These are phyloP conservation scores for Boeremia lycopersici DNA, from an alignment of 2,329 filamentous ascomycete species.

Conservation along the genomic window DNA sequence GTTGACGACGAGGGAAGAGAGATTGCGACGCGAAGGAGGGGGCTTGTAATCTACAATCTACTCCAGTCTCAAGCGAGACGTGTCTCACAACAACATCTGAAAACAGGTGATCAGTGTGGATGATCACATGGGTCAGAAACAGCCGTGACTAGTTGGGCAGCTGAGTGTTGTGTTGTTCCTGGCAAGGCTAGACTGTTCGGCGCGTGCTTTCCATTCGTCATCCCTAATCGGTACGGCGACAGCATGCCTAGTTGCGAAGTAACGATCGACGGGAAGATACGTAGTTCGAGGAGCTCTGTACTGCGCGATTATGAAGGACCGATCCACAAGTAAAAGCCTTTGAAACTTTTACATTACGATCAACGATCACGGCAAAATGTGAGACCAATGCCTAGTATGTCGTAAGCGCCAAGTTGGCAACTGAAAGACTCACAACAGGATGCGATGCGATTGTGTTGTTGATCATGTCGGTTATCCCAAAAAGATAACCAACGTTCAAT, in stretches of 20 bases:
- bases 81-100: constrained; percentile 17
- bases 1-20: not conserved
- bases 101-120: constrained; percentile 4
- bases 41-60: not conserved
- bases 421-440: constrained; percentile 4
- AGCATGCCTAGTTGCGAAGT: not conserved
- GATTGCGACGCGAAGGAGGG: constrained; percentile 12
- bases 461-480: constrained; percentile 8
- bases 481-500: constrained; percentile 10
- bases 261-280: constrained; percentile 6
- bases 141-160: constrained; percentile 15
- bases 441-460: constrained; percentile 1
- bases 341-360: not conserved
- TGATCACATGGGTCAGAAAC: constrained; percentile 17
- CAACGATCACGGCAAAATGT: not conserved
- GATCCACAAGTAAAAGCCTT: not conserved
- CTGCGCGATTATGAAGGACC: not conserved
- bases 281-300: not conserved
- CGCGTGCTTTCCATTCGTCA: constrained; percentile 7
- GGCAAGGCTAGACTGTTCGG: constrained; percentile 7
- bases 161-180: constrained; percentile 13
- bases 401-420: constrained; percentile 2
- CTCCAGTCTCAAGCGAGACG: constrained; percentile 4
- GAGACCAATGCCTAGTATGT: not conserved
- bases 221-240: constrained; percentile 5